Evolutionary conservation across 1,284 basidiomycete genomes (phyloP).

Genomic region (Pseudozyma flocculosa): DNA sequence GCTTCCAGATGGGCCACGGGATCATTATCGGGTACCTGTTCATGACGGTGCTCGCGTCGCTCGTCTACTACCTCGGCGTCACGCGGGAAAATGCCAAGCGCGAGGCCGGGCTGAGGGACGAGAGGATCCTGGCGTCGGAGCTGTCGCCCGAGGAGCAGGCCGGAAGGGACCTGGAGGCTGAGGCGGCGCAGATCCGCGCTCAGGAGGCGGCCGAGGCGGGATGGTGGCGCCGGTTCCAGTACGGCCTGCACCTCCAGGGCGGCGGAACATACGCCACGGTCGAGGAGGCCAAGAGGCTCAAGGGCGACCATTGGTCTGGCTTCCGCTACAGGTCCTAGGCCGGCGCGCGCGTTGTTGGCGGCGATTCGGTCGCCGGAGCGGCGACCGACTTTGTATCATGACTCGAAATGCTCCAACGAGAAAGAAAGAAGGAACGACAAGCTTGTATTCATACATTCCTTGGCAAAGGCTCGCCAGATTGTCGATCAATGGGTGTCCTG

Average conservation of each 20-base stretch:
- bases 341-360: too few relatives aligned
- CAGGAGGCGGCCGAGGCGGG: conserved; percentile 14
- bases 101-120: conserved; percentile 68
- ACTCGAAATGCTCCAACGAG: too few relatives aligned
- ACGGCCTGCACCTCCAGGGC: conserved; percentile 16
- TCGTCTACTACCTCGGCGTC: conserved; percentile 62
- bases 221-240: conserved; percentile 9
- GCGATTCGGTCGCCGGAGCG: not conserved
- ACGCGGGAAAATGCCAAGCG: conserved; percentile 67
- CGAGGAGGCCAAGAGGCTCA: conserved; percentile 34
- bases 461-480: too few relatives aligned
- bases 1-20: conserved; percentile 70
- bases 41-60: conserved; percentile 66
- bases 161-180: conserved; percentile 19
- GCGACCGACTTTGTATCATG: too few relatives aligned
- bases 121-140: conserved; percentile 63
- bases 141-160: conserved; percentile 8
- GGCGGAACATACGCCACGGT: conserved; percentile 42
- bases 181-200: conserved; percentile 15
- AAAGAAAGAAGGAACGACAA: too few relatives aligned
- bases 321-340: conserved; percentile 17
- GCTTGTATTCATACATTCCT: too few relatives aligned
- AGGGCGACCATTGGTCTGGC: conserved; percentile 35
- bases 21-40: conserved; percentile 72
- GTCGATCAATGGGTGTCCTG: too few relatives aligned